These are phyloP conservation scores for Suillus subluteus DNA, from an alignment of 768 basidiomycete species.

Conservation along the genomic window DNA sequence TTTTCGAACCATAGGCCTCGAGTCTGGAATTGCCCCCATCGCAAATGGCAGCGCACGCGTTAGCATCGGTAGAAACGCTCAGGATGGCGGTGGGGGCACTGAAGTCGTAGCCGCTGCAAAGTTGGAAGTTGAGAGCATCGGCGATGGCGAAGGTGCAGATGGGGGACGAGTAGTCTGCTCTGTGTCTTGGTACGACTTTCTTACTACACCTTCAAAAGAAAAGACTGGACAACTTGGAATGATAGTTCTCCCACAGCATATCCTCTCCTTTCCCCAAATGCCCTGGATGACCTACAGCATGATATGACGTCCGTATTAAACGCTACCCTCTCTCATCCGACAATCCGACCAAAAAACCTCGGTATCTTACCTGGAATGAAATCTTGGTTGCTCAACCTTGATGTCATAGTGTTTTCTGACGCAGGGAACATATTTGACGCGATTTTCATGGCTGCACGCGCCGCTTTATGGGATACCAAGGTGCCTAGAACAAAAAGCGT, in stretches of 20 bases:
- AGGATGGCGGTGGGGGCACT: constrained; percentile 71
- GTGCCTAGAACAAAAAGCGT: constrained; percentile 75
- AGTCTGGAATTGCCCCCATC: constrained; percentile 78
- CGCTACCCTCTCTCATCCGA: constrained; percentile 65
- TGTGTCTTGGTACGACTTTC: constrained; percentile 73
- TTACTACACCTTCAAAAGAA: neutral
- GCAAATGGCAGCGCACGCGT: constrained; percentile 85
- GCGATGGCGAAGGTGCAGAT: constrained; percentile 46
- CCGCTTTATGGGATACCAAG: constrained; percentile 80
- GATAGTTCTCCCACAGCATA: constrained; percentile 82
- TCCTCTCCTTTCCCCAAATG: constrained; percentile 61
- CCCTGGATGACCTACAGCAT: constrained; percentile 76
- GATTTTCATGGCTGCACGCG: constrained; percentile 76
- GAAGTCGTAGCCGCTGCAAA: constrained; percentile 80
- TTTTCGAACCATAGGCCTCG: constrained; percentile 70
- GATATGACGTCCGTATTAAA: constrained; percentile 69
- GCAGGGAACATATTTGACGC: constrained; percentile 78
- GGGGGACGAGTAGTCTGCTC: constrained; percentile 67
- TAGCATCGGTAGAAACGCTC: constrained; percentile 62
- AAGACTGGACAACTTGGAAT: constrained; percentile 30
- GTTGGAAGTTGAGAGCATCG: constrained; percentile 72
- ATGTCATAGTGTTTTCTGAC: constrained; percentile 74
- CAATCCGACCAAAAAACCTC: constrained; percentile 70
- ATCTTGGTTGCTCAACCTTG: constrained; percentile 77
- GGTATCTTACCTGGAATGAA: constrained; percentile 61